Conservation (phyloP, 2,329 filamentous ascomycete species). For the Ustilaginoidea virens region DNA sequence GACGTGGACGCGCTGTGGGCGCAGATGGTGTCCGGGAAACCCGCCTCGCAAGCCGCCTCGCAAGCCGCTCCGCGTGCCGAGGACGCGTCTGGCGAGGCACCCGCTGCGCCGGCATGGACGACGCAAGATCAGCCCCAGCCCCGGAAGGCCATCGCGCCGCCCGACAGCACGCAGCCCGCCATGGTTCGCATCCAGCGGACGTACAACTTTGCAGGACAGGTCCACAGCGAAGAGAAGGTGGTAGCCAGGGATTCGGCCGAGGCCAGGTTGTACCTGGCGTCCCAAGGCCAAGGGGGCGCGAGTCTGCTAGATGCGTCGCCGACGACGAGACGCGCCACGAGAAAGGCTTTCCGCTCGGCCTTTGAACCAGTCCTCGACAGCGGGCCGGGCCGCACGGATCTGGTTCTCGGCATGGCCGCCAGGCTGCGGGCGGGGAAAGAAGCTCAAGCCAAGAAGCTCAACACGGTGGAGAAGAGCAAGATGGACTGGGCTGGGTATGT, state of each 20-base stretch:
- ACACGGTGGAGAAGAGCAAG: conserved; percentile 55
- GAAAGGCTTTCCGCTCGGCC: conserved; percentile 41
- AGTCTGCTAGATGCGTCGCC: conserved; percentile 14
- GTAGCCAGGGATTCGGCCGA: conserved; percentile 51
- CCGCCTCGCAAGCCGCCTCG: background rate
- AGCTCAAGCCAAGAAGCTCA: conserved; percentile 46
- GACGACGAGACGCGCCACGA: conserved; percentile 28
- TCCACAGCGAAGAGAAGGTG: conserved; percentile 56
- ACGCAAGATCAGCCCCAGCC: conserved; percentile 12
- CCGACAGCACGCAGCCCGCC: conserved; percentile 5
- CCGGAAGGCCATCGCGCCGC: background rate
- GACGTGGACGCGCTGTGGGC: conserved; percentile 59
- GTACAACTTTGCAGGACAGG: conserved; percentile 60
- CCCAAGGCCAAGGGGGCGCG: conserved; percentile 21
- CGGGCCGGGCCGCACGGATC: conserved; percentile 31
- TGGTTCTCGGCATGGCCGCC: conserved; percentile 39
- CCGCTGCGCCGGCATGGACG: too few species aligned
- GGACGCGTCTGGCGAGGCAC: conserved; percentile 5
- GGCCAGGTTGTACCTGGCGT: conserved; percentile 46
- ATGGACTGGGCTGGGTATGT: conserved; percentile 63
- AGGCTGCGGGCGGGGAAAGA: conserved; percentile 31
- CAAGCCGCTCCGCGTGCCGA: conserved; percentile 2
- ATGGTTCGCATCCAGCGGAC: conserved; percentile 53
- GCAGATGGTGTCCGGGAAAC: conserved; percentile 39
- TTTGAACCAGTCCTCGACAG: conserved; percentile 43